A percentile compares a stretch with the other conserved stretches of the same genome.
phyloP scores from a whole-genome alignment of 176 grass and related monocot genomes.

The Neostapfia colusana region DNA sequence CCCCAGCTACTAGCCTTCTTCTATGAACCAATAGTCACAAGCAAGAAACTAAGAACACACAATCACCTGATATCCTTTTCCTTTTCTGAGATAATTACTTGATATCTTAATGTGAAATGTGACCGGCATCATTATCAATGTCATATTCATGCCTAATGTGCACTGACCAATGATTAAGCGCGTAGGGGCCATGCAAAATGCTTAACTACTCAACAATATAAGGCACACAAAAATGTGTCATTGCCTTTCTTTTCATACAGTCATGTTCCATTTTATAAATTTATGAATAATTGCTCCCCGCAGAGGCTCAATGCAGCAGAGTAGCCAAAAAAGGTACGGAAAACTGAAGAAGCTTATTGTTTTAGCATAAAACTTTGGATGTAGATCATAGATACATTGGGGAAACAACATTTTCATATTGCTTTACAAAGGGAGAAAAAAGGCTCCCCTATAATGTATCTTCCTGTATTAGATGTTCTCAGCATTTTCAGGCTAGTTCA shows the following conservation, averaged over 20 bases:
- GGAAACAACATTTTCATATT: conserved; percentile 8
- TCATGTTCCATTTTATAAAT: not conserved
- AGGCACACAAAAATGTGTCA: conserved; percentile 14
- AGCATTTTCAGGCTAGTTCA: conserved; percentile 38
- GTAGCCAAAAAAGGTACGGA: not conserved
- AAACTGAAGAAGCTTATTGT: conserved; percentile 10
- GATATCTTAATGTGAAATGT: no score
- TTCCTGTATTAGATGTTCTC: conserved; percentile 5
- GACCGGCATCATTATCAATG: no score
- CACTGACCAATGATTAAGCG: no score
- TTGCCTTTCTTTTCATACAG: not conserved
- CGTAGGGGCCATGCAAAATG: not conserved
- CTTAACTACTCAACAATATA: not conserved
- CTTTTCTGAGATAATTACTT: no score
- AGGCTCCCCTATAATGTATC: not conserved
- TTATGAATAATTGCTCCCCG: not conserved
- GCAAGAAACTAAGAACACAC: no score
- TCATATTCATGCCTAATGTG: not conserved
- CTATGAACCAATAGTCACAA: no score
- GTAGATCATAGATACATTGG: not conserved
- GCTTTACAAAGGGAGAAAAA: conserved; percentile 2
- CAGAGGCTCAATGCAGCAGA: not conserved
- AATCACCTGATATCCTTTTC: no score
- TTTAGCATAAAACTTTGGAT: conserved; percentile 18
- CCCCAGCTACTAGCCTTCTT: no score